Base-by-base conservation (phyloP, 352 stramenopile genomes). In the Pythium diclinum region DNA sequence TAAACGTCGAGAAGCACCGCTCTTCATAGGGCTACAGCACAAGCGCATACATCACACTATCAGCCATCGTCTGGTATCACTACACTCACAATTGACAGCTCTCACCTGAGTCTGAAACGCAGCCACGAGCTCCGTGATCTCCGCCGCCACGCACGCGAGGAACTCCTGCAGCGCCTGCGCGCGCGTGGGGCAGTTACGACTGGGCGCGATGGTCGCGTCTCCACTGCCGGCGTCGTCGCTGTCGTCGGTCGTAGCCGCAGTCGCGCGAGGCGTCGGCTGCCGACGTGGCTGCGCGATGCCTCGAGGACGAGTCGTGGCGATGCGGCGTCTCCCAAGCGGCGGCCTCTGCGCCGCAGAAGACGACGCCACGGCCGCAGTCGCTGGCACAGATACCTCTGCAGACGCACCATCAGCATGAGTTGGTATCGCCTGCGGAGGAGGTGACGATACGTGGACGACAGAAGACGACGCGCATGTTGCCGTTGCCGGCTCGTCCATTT, bases 1-100 rank as follows among this genome's bases (percentile, higher is more conserved):
- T 89, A 59, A 75, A 91, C 8, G 58, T 59, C 0, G 61, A 30
- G 47, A 88, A 88, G 5, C 61, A 64, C 19, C 82, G 49, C 0
- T 69, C 51, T 0, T 68, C 63, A 71, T 83, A 49, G 10, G 14
- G 33, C n/a, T 64, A 51, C 25, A 28, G 4, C 25, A 28, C 25
- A 28, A 28, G 25, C 25, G 25, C 25, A 28, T 28, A 28, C 25
- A 28, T 28, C 25, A 28, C 25, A 28, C 3, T 34, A 33, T 34
- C 19, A 25, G 23, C 48, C 16, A 56, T 56, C 16, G 19, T 34
- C 8, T 34, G 19, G 23, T 11, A 9, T 9, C 33, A 13, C 10
- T 13, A 13, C 33, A 38, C 32, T 59, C 53, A 3, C 13, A 14
- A 9, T 14, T 28, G 52, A 5, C 11, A n/a, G 16, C 23, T 14